These are phyloP conservation scores for Xylaria digitata DNA, from an alignment of 2,329 filamentous ascomycete species.

Conservation along the genomic window DNA sequence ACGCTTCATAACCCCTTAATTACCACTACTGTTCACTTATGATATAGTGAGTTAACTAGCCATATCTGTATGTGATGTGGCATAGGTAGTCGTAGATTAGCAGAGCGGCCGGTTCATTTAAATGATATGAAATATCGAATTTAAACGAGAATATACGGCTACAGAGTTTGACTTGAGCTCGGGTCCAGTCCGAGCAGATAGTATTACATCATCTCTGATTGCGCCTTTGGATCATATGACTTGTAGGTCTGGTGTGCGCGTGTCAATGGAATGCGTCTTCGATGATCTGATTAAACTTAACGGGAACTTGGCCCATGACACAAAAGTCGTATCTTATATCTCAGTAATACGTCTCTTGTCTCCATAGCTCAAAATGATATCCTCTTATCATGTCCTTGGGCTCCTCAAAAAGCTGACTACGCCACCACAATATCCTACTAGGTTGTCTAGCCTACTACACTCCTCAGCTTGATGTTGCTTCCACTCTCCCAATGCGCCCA, in stretches of 20 bases:
- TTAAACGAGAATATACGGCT: too few species aligned
- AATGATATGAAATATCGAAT: too few species aligned
- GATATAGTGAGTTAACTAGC: too few species aligned
- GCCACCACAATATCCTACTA: conserved; percentile 89
- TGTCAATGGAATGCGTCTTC: not conserved
- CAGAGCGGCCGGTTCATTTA: too few species aligned
- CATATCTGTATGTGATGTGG: too few species aligned
- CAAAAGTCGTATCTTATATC: not conserved
- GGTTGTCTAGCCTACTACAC: conserved; percentile 73
- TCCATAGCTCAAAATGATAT: not conserved
- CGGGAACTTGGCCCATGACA: not conserved
- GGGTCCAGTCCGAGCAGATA: too few species aligned
- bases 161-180: too few species aligned
- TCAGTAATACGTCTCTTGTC: not conserved
- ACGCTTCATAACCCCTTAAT: too few species aligned
- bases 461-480: conserved; percentile 78
- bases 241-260: not conserved
- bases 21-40: too few species aligned
- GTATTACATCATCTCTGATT: too few species aligned
- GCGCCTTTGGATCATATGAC: not conserved
- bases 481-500: conserved; percentile 74
- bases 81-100: too few species aligned
- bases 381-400: conserved; percentile 59
- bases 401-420: conserved; percentile 84
- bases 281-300: not conserved